These are phyloP conservation scores for Sclerotinia spermophila DNA, from an alignment of 2,329 filamentous ascomycete species.

Conservation along the genomic window DNA sequence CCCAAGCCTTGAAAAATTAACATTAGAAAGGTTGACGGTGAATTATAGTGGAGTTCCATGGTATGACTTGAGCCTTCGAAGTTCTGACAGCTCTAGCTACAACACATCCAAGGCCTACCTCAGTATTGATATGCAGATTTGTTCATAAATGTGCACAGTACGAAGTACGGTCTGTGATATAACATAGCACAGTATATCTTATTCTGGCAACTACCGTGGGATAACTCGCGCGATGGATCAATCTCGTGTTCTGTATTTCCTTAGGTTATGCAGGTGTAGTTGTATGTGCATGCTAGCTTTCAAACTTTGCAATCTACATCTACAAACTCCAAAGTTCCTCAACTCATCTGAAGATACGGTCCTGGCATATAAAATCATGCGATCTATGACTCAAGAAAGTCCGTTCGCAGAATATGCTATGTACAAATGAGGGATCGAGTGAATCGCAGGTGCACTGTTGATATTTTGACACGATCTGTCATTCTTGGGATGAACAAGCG, in stretches of 20 bases:
- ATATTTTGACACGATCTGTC: constrained; percentile 13
- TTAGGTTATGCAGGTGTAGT: constrained; percentile 4
- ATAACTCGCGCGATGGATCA: constrained; percentile 14
- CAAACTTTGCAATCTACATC: neutral
- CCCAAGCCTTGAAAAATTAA: constrained; percentile 1
- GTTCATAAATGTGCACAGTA: neutral
- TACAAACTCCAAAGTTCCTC: neutral
- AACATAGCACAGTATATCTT: neutral
- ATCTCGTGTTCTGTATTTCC: constrained; percentile 11
- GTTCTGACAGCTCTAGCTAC: constrained; percentile 5
- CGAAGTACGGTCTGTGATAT: neutral
- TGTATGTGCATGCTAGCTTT: constrained; percentile 14
- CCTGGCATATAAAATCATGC: constrained; percentile 6
- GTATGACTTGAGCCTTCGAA: constrained; percentile 2
- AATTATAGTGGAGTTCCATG: neutral
- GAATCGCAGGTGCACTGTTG: constrained; percentile 17
- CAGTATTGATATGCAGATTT: neutral
- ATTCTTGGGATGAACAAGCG: constrained; percentile 29
- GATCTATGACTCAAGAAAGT: constrained; percentile 14
- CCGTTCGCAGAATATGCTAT: constrained; percentile 25
- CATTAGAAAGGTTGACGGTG: constrained; percentile 13
- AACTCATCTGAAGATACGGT: constrained; percentile 1
- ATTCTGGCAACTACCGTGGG: constrained; percentile 18
- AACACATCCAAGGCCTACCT: neutral
- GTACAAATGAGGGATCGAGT: constrained; percentile 23